phyloP scores from a whole-genome alignment of 768 basidiomycete species.

The Mycena alexandri region DNA sequence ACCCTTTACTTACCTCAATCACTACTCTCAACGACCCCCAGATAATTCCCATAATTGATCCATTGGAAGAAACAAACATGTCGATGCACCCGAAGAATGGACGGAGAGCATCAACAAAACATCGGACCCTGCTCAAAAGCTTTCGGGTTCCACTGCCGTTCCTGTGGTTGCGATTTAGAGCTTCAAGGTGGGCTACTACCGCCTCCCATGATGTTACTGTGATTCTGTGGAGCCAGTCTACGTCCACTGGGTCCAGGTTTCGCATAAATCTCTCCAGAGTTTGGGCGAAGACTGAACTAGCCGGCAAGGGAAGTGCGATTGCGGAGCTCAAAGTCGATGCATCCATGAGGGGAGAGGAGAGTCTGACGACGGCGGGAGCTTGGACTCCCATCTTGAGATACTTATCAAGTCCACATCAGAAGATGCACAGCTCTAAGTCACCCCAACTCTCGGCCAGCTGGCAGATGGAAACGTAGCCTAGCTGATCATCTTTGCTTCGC shows the following conservation, averaged over 20 bases:
- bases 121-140: slow-evolving; percentile 24
- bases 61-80: not conserved
- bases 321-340: not conserved
- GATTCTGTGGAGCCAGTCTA: slow-evolving; percentile 11
- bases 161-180: slow-evolving; percentile 19
- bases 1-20: slow-evolving; percentile 6
- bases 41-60: not conserved
- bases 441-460: no score
- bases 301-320: not conserved
- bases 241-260: slow-evolving; percentile 9
- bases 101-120: slow-evolving; percentile 25
- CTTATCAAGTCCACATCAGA: not conserved
- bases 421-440: no score
- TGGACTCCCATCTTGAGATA: slow-evolving; percentile 1
- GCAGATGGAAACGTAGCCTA: no score
- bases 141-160: slow-evolving; percentile 26
- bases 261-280: slow-evolving; percentile 14
- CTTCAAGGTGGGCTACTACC: slow-evolving; percentile 22
- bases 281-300: slow-evolving; percentile 1
- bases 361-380: no score
- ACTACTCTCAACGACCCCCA: slow-evolving; percentile 28
- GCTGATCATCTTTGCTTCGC: no score
- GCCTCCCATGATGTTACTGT: slow-evolving; percentile 18
- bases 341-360: slow-evolving; percentile 3
- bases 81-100: slow-evolving; percentile 27